Base-by-base conservation (phyloP, 2,329 filamentous ascomycete species). In the Rutstroemia sydowiana region DNA sequence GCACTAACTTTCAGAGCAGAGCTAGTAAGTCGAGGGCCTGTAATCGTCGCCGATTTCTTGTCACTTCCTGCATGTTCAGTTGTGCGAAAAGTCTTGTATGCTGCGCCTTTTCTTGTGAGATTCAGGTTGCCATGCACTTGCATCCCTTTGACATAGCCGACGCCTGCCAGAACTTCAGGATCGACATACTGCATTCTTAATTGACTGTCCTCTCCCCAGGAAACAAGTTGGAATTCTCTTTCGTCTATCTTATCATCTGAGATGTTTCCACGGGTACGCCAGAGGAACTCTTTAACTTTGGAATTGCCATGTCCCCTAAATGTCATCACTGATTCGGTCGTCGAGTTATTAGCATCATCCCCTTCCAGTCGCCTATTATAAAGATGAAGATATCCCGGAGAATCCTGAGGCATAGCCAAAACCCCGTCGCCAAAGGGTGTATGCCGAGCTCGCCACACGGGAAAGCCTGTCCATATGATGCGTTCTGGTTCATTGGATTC, bases 211-310 rank as follows among this genome's bases (percentile, higher is more conserved):
- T 87, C 84, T 23, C 90, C 90, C 91, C 91, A 96, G 0, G 91
- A 91, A 0, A 96, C 88, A 16, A 96, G 75, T 67, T 96, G 91
- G 57, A 95, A 96, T 48, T 96, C 91, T 61, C 92, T 81, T 56
- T 90, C 75, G 62, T 96, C 91, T 42, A 85, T 70, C n/a, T 79
- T 77, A 49, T 88, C 79, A 14, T 81, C 77, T 16, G 75, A 73
- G 32, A 84, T 75, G 14, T 70, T 70, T 34, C 91, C 91, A 51
- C 91, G 81, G 44, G 81, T 80, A 65, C 91, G 79, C 91, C 91
- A 96, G 10, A 96, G 71, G 55, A 96, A 96, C 62, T 96, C 91
- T 64, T 93, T 95, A 28, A 88, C 89, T 64, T 91, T 83, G 60
- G 81, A 74, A 44, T 75, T 75, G 18, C 62, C 63, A 56, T 85